phyloP scores from a whole-genome alignment of 2,329 filamentous ascomycete genomes.

The Byssochlamys sp. region DNA sequence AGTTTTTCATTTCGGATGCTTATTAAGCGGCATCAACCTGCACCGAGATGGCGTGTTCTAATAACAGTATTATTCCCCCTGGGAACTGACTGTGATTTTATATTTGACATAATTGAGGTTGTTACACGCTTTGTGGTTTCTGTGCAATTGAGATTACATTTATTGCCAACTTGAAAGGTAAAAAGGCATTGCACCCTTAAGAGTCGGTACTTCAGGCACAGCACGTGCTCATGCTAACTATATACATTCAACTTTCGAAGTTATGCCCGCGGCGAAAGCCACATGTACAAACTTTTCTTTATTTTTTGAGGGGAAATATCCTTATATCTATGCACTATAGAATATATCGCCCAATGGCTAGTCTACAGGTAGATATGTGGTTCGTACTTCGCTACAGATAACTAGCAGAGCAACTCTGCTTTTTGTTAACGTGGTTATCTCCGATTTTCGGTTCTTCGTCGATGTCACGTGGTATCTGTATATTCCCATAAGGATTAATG shows the following conservation, averaged over 20 bases:
- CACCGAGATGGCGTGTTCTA: not conserved
- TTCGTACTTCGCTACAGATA: no score
- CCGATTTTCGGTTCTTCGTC: conserved; percentile 1
- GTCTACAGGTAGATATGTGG: no score
- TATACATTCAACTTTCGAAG: not conserved
- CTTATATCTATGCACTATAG: no score
- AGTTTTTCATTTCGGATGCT: conserved; percentile 6
- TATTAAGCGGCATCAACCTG: conserved; percentile 10
- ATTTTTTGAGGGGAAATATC: not conserved
- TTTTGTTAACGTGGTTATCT: not conserved
- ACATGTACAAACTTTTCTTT: not conserved
- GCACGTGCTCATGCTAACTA: not conserved
- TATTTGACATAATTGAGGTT: not conserved
- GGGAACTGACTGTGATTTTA: not conserved
- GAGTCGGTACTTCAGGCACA: not conserved
- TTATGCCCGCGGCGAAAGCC: not conserved
- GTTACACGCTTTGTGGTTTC: not conserved
- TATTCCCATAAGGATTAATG: not conserved
- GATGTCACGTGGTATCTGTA: not conserved
- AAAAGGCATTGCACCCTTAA: not conserved
- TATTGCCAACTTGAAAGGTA: not conserved
- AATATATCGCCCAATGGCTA: no score
- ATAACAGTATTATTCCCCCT: not conserved
- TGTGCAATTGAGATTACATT: not conserved
- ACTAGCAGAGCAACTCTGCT: not conserved